Base-by-base conservation (phyloP, 2,329 filamentous ascomycete genomes). In the Aspergillus pseudotamarii region DNA sequence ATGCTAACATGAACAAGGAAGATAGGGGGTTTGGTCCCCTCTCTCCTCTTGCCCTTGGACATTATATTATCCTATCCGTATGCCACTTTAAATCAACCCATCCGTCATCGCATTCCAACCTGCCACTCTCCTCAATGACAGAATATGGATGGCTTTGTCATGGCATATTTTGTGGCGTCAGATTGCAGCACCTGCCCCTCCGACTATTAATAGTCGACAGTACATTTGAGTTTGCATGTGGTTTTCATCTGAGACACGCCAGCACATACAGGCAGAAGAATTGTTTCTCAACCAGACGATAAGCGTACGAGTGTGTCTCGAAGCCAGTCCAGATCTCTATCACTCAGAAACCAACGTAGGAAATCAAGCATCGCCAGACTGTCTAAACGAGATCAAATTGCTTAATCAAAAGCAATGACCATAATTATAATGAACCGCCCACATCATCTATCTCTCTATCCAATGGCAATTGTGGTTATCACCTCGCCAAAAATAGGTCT, bases 211-310 rank as follows among this genome's bases (percentile, higher is more conserved):
- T 41, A 55, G 51, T 16, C n/a, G 12, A 54, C 12, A 36, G n/a
- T 36, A 30, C 30, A 36, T 54, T 34, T 34, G 51, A 34, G 51
- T 54, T 23, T 21, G 10, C 30, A 36, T 54, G n/a, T 54, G 51
- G 51, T 26, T 3, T 21, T 21, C 51, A 55, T 26, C 51, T 55
- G 51, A 55, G 51, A 55, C 51, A 55, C 41, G 51, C 51, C 51
- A 55, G 34, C 51, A 55, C 30, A 51, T 14, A 12, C 16, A 51
- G 23, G 21, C 45, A 48, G 21, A 26, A 26, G 6, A 48, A 28
- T 48, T 48, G 6, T 14, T 12, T 41, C 8, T 41, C 9, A 41
- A 41, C 38, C 38, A n/a, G 38, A n/a, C 38, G 38, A n/a, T 41
- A 41, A n/a, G 36, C 16, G 16, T 16, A 19, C 6, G 16, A 19